Conservation (phyloP, 2,329 filamentous ascomycete genomes). For the Cladosporium sp. region DNA sequence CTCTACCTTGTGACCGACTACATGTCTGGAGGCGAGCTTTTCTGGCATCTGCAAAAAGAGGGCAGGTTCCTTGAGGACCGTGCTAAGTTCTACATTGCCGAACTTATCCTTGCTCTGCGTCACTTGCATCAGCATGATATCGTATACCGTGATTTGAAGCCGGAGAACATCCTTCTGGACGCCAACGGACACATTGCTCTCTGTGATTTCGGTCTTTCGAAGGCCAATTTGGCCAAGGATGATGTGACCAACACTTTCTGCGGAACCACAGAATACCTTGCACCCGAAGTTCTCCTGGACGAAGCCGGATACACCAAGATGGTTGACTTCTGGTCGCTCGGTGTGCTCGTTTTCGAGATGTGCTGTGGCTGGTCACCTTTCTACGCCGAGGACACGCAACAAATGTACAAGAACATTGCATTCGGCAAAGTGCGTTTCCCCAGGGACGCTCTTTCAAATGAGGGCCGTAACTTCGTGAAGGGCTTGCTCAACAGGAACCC, state of each 20-base stretch:
- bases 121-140: conserved; percentile 97
- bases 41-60: conserved; percentile 98
- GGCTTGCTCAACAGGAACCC: conserved; percentile 95
- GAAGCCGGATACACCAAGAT: conserved; percentile 99
- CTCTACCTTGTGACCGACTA: conserved; percentile 98
- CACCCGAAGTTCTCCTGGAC: conserved; percentile 90
- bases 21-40: conserved; percentile 97
- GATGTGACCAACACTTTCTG: conserved; percentile 99
- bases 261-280: conserved; percentile 95
- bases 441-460: conserved; percentile 87
- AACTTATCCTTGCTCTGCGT: conserved; percentile 91
- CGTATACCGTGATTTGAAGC: conserved; percentile 95
- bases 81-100: conserved; percentile 98
- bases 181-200: conserved; percentile 97
- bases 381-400: conserved; percentile 97
- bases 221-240: conserved; percentile 95
- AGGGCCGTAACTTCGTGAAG: conserved; percentile 97
- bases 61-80: conserved; percentile 91
- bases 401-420: conserved; percentile 99
- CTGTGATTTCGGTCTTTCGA: conserved; percentile 96
- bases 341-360: conserved; percentile 98
- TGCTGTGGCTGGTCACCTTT: conserved; percentile 99
- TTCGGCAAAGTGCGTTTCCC: conserved; percentile 98
- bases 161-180: conserved; percentile 94
- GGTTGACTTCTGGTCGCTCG: conserved; percentile 99